Base-by-base conservation (phyloP, 1,139 yeast species). In the Pichia sp. region DNA sequence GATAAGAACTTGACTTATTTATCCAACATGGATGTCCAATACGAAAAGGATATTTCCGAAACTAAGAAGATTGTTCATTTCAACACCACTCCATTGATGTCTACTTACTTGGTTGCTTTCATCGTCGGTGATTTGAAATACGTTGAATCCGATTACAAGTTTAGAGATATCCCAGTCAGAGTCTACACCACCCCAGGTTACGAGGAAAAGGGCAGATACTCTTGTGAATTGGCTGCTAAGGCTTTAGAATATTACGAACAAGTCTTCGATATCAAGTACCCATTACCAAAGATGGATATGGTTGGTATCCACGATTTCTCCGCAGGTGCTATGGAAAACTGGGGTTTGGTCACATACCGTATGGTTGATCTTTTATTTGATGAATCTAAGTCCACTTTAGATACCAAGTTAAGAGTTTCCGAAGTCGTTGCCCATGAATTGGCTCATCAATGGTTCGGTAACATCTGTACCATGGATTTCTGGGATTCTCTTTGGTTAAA, bases 1-100 rank as follows among this genome's bases (percentile, higher is more conserved):
- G 80, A 81, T 52, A 72, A 75, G 55, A 67, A 77, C 38, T 76
- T 81, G 66, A 85, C 86, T 35, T 85, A 84, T 52, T 75, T 89
- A 58, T 83, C 94, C 45, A 89, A 89, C 66, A 88, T 87, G 95
- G 90, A 86, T 61, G 83, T 77, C 34, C 58, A 53, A 45, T 49
- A 47, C 34, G 81, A 80, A 51, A 68, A 71, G 47, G 62, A 73
- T 19, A 70, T 75, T 19, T 73, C 64, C 37, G 54, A 48, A 6
- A 40, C 47, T 6, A 79, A 75, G 48, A 81, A 80, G 60, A 73
- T 75, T 57, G 75, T 73, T 31, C 57, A 59, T 18, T 76, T 76
- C 66, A 68, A 75, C 58, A 63, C 65, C 47, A 75, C 83, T 21
- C 82, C 82, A 4, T 63, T 69, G 51, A 77, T 77, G 81, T 74